Evolutionary conservation across 139 green algal species (phyloP).

Genomic region (Chlorella sp.): DNA sequence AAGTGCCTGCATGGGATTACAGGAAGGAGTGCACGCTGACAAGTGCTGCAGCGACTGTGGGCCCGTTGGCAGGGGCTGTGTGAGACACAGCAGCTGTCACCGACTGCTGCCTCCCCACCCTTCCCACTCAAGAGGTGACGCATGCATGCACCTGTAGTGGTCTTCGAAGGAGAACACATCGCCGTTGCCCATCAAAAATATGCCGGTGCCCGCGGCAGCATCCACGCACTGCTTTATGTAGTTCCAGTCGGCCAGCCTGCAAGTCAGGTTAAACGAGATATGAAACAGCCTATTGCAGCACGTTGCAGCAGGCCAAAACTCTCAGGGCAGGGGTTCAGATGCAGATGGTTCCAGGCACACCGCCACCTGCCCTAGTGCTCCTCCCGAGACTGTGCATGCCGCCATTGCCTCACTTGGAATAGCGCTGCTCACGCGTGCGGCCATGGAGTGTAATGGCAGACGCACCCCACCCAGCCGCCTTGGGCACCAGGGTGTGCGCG

Average conservation of each 20-base stretch:
- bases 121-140: background rate
- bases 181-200: constrained; percentile 94
- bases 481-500: constrained; percentile 81
- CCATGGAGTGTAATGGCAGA: constrained; percentile 94
- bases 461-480: constrained; percentile 78
- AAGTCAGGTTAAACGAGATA: too few relatives aligned
- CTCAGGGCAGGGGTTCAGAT: too few relatives aligned
- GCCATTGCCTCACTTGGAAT: constrained; percentile 49
- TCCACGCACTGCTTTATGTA: constrained; percentile 70
- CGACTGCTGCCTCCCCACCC: background rate
- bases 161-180: constrained; percentile 89
- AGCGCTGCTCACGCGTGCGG: constrained; percentile 92
- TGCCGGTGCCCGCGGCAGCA: background rate
- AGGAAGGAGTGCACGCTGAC: background rate
- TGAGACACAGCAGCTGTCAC: background rate
- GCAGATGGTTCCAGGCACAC: too few relatives aligned
- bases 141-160: constrained; percentile 61
- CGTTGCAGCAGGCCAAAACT: too few relatives aligned
- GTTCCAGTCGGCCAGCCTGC: constrained; percentile 80
- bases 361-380: background rate
- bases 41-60: background rate
- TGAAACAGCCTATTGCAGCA: too few relatives aligned
- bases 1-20: constrained; percentile 35
- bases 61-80: background rate
- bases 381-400: background rate